These are phyloP conservation scores for Arabidopsis lyrata DNA, from an alignment of 441 rosid species.

Conservation along the genomic window DNA sequence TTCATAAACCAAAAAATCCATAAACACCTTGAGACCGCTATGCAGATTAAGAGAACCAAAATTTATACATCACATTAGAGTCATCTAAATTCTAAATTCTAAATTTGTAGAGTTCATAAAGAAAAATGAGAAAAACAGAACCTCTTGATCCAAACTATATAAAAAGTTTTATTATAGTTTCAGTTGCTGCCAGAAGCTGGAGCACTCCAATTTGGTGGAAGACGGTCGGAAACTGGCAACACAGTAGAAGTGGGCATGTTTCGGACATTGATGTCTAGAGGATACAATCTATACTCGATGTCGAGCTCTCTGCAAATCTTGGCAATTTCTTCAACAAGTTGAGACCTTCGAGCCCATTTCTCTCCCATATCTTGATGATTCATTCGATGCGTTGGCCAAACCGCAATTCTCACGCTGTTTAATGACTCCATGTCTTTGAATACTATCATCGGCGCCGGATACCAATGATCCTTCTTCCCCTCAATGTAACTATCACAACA, in stretches of 20 bases:
- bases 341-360: conserved; percentile 58
- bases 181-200: conserved; percentile 40
- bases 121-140: not conserved
- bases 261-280: conserved; percentile 61
- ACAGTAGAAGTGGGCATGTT: conserved; percentile 47
- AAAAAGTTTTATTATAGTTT: conserved; percentile 16
- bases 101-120: not conserved
- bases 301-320: conserved; percentile 67
- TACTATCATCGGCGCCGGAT: conserved; percentile 54
- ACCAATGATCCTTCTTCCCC: conserved; percentile 66
- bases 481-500: conserved; percentile 52
- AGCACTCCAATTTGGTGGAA: conserved; percentile 57
- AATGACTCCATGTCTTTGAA: conserved; percentile 60
- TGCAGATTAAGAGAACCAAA: conserved; percentile 10
- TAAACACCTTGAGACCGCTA: not conserved
- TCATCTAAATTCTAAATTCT: too few species aligned
- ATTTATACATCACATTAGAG: conserved; percentile 19
- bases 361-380: conserved; percentile 75
- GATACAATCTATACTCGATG: conserved; percentile 59
- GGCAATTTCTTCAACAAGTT: conserved; percentile 64
- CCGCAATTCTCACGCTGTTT: conserved; percentile 60
- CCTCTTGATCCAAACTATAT: conserved; percentile 14
- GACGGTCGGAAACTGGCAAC: conserved; percentile 52
- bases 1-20: too few species aligned
- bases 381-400: conserved; percentile 64